phyloP scores from a whole-genome alignment of 2,329 filamentous ascomycete genomes.

The Xylariaceae sp. region DNA sequence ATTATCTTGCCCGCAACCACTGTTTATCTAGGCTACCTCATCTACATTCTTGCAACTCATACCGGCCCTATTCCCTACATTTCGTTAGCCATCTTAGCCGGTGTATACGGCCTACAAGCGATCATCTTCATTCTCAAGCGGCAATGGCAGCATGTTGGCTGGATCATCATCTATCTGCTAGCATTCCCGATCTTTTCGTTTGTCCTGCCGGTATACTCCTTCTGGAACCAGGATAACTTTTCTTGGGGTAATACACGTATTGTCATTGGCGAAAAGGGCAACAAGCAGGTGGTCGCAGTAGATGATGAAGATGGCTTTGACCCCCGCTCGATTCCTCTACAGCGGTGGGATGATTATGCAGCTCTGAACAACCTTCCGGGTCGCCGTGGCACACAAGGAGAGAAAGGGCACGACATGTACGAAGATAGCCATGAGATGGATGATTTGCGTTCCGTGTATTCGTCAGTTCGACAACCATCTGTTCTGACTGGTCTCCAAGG shows the following conservation, averaged over 20 bases:
- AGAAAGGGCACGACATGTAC: constrained; percentile 69
- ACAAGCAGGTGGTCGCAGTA: constrained; percentile 86
- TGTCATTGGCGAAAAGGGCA: constrained; percentile 91
- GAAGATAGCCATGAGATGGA: constrained; percentile 93
- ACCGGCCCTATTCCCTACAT: constrained; percentile 81
- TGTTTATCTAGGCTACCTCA: constrained; percentile 83
- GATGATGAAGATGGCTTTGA: constrained; percentile 84
- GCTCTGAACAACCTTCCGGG: constrained; percentile 85
- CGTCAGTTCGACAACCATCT: constrained; percentile 85
- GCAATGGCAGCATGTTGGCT: constrained; percentile 97
- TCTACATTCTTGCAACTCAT: constrained; percentile 75
- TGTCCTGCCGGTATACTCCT: constrained; percentile 90
- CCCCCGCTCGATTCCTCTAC: constrained; percentile 88
- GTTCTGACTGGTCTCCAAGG: constrained; percentile 83
- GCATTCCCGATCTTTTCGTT: constrained; percentile 95
- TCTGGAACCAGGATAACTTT: constrained; percentile 99
- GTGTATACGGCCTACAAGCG: constrained; percentile 93
- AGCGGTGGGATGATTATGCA: constrained; percentile 98
- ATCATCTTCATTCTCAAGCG: constrained; percentile 96
- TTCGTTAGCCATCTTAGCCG: constrained; percentile 86
- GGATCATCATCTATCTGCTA: constrained; percentile 99
- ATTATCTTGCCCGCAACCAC: constrained; percentile 90
- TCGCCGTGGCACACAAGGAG: constrained; percentile 74
- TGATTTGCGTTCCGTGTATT: constrained; percentile 96
- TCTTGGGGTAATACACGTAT: constrained; percentile 98